Percentiles rank a stretch among this genome's conserved stretches.
These are phyloP conservation scores for Yamadazyma phyllophila DNA, from an alignment of 805 yeast genomes.

Conservation along the genomic window DNA sequence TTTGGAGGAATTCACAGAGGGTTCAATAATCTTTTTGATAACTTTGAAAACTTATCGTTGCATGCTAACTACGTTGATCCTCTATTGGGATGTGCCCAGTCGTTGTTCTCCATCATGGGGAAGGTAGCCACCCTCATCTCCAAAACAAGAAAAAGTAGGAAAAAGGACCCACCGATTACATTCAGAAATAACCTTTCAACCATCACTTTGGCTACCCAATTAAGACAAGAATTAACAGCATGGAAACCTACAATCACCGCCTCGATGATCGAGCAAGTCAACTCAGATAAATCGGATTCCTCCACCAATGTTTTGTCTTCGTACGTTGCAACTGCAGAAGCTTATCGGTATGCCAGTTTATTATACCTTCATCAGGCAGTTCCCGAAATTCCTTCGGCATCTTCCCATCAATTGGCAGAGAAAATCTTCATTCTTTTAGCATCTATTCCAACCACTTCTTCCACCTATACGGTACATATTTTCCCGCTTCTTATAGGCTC, in stretches of 20 bases:
- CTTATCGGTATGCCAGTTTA: constrained; percentile 59
- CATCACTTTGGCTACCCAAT: constrained; percentile 53
- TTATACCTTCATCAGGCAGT: constrained; percentile 67
- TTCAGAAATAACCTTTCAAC: constrained; percentile 41
- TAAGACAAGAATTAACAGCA: constrained; percentile 49
- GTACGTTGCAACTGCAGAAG: constrained; percentile 68
- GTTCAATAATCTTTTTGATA: constrained; percentile 31
- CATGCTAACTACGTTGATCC: constrained; percentile 54
- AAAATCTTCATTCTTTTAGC: constrained; percentile 59
- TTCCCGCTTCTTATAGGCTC: constrained; percentile 65
- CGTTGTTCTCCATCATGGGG: constrained; percentile 62
- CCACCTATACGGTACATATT: constrained; percentile 58
- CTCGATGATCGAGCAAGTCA: constrained; percentile 25
- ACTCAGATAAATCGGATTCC: constrained; percentile 15
- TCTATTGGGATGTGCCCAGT: constrained; percentile 64
- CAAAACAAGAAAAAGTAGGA: constrained; percentile 41
- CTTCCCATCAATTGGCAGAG: constrained; percentile 57
- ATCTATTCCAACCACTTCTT: constrained; percentile 58
- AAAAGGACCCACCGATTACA: constrained; percentile 10
- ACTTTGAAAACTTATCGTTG: constrained; percentile 35
- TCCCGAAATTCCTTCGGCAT: constrained; percentile 59
- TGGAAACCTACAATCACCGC: constrained; percentile 55
- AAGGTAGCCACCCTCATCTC: constrained; percentile 57
- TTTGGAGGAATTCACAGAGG: constrained; percentile 15
- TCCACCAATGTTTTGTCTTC: constrained; percentile 53